These are phyloP conservation scores for Castanopsis chinensis DNA, from an alignment of 306 rosid genomes.

Conservation along the genomic window DNA sequence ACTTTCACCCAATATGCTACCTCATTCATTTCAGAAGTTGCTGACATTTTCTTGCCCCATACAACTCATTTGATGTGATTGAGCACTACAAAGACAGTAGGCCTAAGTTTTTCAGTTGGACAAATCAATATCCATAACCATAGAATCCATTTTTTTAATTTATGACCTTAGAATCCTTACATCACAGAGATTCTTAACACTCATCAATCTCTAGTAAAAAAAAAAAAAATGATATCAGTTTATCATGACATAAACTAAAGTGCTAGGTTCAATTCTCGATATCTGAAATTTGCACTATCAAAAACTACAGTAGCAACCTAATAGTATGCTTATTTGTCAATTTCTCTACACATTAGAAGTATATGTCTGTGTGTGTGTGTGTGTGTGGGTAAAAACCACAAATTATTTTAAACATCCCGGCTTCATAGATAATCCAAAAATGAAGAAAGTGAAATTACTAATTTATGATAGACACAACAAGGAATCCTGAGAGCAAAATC, in stretches of 20 bases:
- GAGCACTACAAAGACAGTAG: not conserved
- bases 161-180: not conserved
- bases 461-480: not conserved
- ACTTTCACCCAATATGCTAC: not conserved
- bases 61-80: not conserved
- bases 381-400: not conserved
- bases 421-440: not conserved
- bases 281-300: not conserved
- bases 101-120: not conserved
- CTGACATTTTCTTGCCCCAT: not conserved
- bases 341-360: not conserved
- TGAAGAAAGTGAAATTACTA: not conserved
- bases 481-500: not conserved
- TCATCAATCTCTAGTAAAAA: not conserved
- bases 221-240: not conserved
- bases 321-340: not conserved
- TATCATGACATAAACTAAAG: not conserved
- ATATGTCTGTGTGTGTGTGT: not conserved
- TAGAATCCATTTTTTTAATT: not conserved
- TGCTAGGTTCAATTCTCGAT: not conserved
- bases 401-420: not conserved
- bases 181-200: not conserved
- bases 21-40: not conserved
- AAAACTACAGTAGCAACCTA: not conserved
- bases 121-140: not conserved